These are phyloP conservation scores for Linnemannia exigua DNA, from an alignment of 192 early-diverging fungal genomes.

Conservation along the genomic window DNA sequence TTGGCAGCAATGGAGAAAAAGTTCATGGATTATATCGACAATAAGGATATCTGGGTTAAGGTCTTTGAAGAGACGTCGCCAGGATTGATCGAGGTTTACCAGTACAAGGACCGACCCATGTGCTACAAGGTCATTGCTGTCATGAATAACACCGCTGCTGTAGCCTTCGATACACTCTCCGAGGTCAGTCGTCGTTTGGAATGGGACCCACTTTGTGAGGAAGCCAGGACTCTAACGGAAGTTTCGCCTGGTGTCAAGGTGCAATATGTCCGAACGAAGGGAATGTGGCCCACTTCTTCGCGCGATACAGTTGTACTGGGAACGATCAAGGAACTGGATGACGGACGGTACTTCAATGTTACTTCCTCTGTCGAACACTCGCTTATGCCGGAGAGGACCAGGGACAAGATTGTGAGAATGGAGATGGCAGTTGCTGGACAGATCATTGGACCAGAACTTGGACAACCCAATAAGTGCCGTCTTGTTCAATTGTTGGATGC, in stretches of 20 bases:
- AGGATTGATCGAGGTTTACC: conserved; percentile 45
- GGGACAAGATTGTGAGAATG: conserved; percentile 51
- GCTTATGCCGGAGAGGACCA: conserved; percentile 35
- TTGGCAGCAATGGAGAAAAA: conserved; percentile 45
- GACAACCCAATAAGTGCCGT: conserved; percentile 43
- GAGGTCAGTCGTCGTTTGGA: conserved; percentile 38
- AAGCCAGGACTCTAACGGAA: conserved; percentile 31
- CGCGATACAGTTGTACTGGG: conserved; percentile 50
- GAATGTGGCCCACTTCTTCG: conserved; percentile 47
- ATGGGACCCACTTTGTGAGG: conserved; percentile 53
- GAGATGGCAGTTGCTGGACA: conserved; percentile 52
- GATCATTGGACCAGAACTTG: conserved; percentile 43
- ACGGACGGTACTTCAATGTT: conserved; percentile 35
- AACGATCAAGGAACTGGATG: conserved; percentile 34
- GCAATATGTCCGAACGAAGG: conserved; percentile 49
- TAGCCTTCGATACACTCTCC: conserved; percentile 44
- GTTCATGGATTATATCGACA: conserved; percentile 42
- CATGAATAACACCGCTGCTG: conserved; percentile 45
- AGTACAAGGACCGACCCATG: conserved; percentile 44
- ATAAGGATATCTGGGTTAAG: conserved; percentile 49
- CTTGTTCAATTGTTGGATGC: conserved; percentile 50
- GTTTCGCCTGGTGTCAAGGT: conserved; percentile 37
- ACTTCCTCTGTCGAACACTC: conserved; percentile 46
- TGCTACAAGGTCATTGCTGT: conserved; percentile 54
- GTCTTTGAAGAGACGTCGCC: conserved; percentile 48